Conservation (phyloP, 108 stramenopile species). For the Nitzschia inconspicua region DNA sequence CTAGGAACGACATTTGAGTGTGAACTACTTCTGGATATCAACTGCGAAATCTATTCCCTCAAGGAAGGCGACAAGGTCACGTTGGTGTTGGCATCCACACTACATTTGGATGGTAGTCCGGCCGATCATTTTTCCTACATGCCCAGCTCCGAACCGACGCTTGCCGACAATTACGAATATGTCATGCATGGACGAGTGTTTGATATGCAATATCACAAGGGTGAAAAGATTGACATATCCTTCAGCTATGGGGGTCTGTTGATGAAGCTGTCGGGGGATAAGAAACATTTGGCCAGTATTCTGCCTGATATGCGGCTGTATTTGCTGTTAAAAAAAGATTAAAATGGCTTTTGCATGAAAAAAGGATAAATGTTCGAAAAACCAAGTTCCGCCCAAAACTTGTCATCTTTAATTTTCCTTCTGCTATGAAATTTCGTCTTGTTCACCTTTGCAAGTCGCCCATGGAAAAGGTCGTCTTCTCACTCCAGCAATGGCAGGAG, state of each 20-base stretch:
- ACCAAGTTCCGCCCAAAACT: constrained; percentile 2
- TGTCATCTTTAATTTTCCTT: neutral
- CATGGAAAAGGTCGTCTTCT: no score
- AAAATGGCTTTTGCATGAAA: constrained; percentile 9
- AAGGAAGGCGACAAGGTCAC: constrained; percentile 86
- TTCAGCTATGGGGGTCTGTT: constrained; percentile 94
- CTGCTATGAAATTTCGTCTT: neutral
- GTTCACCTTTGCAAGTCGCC: no score
- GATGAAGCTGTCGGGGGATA: constrained; percentile 93
- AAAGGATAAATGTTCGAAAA: no score
- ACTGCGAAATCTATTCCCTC: constrained; percentile 90
- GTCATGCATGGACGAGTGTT: constrained; percentile 97
- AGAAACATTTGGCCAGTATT: constrained; percentile 85
- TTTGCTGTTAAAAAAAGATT: constrained; percentile 88
- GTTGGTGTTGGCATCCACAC: constrained; percentile 87
- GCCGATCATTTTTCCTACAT: constrained; percentile 91
- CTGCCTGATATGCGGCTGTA: constrained; percentile 89
- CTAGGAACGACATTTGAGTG: constrained; percentile 93
- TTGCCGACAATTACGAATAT: constrained; percentile 96
- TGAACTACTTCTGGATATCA: constrained; percentile 92
- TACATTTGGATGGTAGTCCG: constrained; percentile 90
- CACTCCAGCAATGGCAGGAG: no score
- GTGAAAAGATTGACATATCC: constrained; percentile 75
- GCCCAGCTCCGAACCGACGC: constrained; percentile 62
- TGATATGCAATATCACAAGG: constrained; percentile 84